Conservation (phyloP, 805 yeast genomes). For the Wickerhamiella sergipiensis region DNA sequence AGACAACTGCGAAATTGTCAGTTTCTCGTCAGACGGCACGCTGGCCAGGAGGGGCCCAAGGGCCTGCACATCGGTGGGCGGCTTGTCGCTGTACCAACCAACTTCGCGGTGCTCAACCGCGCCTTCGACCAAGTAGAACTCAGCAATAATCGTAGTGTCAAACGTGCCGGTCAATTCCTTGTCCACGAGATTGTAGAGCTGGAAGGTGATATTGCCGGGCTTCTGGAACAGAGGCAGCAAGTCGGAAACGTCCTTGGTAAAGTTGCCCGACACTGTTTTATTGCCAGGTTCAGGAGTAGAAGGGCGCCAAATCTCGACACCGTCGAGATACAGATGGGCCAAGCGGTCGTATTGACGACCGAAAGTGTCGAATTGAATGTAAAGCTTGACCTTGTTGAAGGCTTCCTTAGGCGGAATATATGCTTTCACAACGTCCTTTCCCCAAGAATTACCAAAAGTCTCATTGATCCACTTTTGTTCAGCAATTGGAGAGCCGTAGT, state of each 20-base stretch:
- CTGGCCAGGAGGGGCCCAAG: background rate
- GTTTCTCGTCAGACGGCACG: conserved; percentile 1
- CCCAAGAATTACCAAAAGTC: conserved; percentile 22
- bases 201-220: conserved; percentile 33
- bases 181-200: conserved; percentile 45
- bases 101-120: background rate
- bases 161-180: conserved; percentile 46
- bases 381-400: conserved; percentile 24
- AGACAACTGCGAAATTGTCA: conserved; percentile 24
- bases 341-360: conserved; percentile 29
- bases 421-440: conserved; percentile 18
- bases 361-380: conserved; percentile 20
- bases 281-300: conserved; percentile 62
- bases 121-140: conserved; percentile 25
- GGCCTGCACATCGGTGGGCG: conserved; percentile 6
- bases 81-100: conserved; percentile 5
- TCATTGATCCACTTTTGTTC: conserved; percentile 11
- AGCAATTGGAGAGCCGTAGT: conserved; percentile 10
- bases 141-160: conserved; percentile 36
- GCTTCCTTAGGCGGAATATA: conserved; percentile 23
- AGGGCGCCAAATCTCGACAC: conserved; percentile 59
- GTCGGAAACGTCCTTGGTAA: conserved; percentile 50
- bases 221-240: conserved; percentile 37
- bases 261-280: conserved; percentile 33
- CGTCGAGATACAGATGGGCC: conserved; percentile 35